These are phyloP conservation scores for Gentiana straminea DNA, from an alignment of 257 asterid genomes.

Conservation along the genomic window DNA sequence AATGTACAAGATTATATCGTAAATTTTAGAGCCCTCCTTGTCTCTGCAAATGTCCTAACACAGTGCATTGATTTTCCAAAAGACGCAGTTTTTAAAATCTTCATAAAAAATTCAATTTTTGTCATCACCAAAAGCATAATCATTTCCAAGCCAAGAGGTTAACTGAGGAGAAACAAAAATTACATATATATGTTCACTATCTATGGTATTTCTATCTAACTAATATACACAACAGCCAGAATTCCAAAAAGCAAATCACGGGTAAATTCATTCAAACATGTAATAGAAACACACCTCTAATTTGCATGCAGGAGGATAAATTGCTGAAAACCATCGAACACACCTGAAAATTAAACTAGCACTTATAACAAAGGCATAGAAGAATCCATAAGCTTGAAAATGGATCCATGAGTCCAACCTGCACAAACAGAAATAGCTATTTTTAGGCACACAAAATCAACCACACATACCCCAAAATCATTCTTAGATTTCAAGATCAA, in stretches of 20 bases:
- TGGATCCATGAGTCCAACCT: slow-evolving; percentile 30
- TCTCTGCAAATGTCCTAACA: too few relatives aligned
- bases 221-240: slow-evolving; percentile 16
- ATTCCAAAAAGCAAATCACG: slow-evolving; percentile 8
- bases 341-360: slow-evolving; percentile 29
- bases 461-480: background rate
- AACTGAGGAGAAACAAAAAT: too few relatives aligned
- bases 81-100: background rate
- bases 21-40: too few relatives aligned
- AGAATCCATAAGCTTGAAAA: slow-evolving; percentile 24
- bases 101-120: background rate
- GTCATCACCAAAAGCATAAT: background rate
- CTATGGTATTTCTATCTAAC: background rate
- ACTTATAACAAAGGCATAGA: slow-evolving; percentile 20
- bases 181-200: too few relatives aligned
- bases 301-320: slow-evolving; percentile 4
- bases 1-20: too few relatives aligned
- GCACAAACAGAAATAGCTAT: slow-evolving; percentile 13
- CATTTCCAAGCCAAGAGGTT: slow-evolving; percentile 2
- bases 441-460: background rate
- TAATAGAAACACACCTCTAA: slow-evolving; percentile 19
- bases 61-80: too few relatives aligned
- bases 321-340: slow-evolving; percentile 18
- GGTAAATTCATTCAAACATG: slow-evolving; percentile 14
- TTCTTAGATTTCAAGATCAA: background rate